phyloP scores from a whole-genome alignment of 805 yeast species.

The Lipomyces sp. region DNA sequence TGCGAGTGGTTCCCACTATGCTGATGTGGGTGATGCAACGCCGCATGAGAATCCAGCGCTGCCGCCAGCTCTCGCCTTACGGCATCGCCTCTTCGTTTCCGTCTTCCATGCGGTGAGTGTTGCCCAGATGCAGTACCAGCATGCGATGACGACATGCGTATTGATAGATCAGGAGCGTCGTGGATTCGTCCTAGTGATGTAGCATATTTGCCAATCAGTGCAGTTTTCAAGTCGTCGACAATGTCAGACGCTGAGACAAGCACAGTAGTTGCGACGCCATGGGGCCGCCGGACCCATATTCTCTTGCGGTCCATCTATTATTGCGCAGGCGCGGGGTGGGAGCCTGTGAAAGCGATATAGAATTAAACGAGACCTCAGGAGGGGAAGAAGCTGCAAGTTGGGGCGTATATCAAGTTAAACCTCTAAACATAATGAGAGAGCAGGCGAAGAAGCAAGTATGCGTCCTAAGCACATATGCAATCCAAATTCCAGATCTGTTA shows the following conservation, averaged over 20 bases:
- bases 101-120: slow-evolving; percentile 9
- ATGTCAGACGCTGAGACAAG: slow-evolving; percentile 64
- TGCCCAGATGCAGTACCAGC: slow-evolving; percentile 27
- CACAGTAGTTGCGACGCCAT: slow-evolving; percentile 67
- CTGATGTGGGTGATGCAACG: not conserved
- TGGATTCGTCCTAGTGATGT: slow-evolving; percentile 62
- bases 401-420: not conserved
- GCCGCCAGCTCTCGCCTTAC: slow-evolving; percentile 9
- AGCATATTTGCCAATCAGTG: slow-evolving; percentile 67
- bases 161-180: slow-evolving; percentile 68
- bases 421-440: not conserved
- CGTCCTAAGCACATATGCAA: not conserved
- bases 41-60: slow-evolving; percentile 8
- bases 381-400: not conserved
- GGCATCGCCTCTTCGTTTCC: slow-evolving; percentile 10
- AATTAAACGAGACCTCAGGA: not conserved
- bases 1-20: not conserved
- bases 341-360: not conserved
- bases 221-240: slow-evolving; percentile 79
- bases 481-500: not conserved
- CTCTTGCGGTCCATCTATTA: slow-evolving; percentile 39
- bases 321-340: not conserved
- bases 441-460: not conserved
- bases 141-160: slow-evolving; percentile 29
- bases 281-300: slow-evolving; percentile 48